Evolutionary conservation across 345 rosid species (phyloP).

Genomic region (Microcos paniculata): DNA sequence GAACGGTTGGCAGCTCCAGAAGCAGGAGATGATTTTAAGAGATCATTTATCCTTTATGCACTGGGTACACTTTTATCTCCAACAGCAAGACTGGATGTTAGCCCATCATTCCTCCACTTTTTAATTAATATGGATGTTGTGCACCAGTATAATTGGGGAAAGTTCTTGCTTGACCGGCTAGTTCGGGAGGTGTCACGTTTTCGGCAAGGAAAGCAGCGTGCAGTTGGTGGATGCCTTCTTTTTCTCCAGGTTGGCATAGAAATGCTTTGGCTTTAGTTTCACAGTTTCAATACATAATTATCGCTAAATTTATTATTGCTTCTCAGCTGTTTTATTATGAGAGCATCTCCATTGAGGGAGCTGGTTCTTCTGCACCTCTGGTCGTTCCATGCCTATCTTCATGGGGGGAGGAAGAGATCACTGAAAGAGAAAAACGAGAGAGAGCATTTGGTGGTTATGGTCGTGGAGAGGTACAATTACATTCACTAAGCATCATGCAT

Average conservation of each 20-base stretch:
- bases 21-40: conserved; percentile 50
- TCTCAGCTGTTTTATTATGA: conserved; percentile 45
- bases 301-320: conserved; percentile 16
- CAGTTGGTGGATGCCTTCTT: conserved; percentile 51
- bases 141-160: conserved; percentile 52
- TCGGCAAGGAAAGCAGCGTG: conserved; percentile 48
- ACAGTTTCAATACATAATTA: background rate
- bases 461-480: conserved; percentile 38
- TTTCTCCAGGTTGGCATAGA: conserved; percentile 40
- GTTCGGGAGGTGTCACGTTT: conserved; percentile 47
- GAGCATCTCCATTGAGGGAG: conserved; percentile 37
- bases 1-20: conserved; percentile 37
- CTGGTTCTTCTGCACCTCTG: conserved; percentile 20
- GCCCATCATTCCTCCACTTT: conserved; percentile 52
- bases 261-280: background rate
- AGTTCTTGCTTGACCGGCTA: conserved; percentile 46
- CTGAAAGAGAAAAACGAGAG: conserved; percentile 47
- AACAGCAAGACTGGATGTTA: conserved; percentile 51
- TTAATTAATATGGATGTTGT: conserved; percentile 41
- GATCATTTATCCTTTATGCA: conserved; percentile 46
- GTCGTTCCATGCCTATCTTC: conserved; percentile 34
- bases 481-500: background rate
- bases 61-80: conserved; percentile 49
- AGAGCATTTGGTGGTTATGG: conserved; percentile 52
- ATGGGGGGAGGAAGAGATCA: conserved; percentile 53